A percentile compares a stretch with the other conserved stretches of the same genome.
phyloP scores from a whole-genome alignment of 1,284 basidiomycete genomes.

The Wolfiporia cocos region DNA sequence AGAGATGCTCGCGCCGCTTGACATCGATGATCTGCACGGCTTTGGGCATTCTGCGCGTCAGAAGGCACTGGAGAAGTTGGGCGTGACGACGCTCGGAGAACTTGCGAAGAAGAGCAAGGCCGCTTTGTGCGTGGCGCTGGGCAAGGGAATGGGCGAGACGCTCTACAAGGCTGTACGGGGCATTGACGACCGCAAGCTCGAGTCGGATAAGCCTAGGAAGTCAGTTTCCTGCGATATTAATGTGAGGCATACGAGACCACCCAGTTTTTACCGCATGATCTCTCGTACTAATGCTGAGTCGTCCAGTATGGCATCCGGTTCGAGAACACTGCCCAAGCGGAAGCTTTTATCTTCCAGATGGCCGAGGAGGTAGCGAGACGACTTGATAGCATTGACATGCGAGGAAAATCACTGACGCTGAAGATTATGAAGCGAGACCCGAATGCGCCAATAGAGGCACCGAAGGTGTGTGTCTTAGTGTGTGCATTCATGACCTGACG shows the following conservation, averaged over 20 bases:
- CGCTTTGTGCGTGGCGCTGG: constrained; percentile 68
- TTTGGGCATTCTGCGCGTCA: constrained; percentile 74
- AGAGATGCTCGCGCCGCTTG: constrained; percentile 66
- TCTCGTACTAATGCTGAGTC: constrained; percentile 5
- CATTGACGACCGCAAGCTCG: constrained; percentile 73
- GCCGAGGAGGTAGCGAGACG: constrained; percentile 72
- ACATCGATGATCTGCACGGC: constrained; percentile 84
- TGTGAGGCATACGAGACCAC: constrained; percentile 40
- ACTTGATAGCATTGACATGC: constrained; percentile 59
- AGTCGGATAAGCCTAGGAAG: constrained; percentile 80
- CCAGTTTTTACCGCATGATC: constrained; percentile 8
- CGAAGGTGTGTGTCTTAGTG: constrained; percentile 56
- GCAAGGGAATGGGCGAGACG: constrained; percentile 79
- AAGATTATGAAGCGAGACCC: constrained; percentile 89
- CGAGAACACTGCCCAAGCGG: constrained; percentile 73
- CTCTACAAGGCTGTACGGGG: constrained; percentile 83
- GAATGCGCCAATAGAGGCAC: constrained; percentile 84
- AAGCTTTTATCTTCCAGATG: constrained; percentile 72
- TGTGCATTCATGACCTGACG: not conserved
- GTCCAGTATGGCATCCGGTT: constrained; percentile 98
- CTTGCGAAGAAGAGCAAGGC: constrained; percentile 56
- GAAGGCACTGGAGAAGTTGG: constrained; percentile 75
- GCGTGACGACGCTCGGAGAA: constrained; percentile 66
- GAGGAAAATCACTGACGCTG: constrained; percentile 72
- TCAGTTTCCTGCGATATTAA: constrained; percentile 91